Percentiles rank a stretch among this genome's conserved stretches.
phyloP scores from a whole-genome alignment of 768 basidiomycete genomes.

The Hebeloma cylindrosporum region DNA sequence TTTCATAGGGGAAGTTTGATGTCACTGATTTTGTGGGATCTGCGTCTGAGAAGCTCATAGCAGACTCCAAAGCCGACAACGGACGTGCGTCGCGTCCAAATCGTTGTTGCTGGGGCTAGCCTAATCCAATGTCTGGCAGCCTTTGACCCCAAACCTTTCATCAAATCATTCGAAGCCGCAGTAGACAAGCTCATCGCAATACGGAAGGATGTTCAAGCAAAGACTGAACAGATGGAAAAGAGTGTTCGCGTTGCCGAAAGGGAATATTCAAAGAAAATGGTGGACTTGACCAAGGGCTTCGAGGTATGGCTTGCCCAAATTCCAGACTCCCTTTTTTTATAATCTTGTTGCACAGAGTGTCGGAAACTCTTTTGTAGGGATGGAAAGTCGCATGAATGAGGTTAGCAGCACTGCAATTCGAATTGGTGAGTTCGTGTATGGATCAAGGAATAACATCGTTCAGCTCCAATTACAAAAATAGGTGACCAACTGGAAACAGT shows the following conservation, averaged over 20 bases:
- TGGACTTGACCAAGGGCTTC: constrained; percentile 90
- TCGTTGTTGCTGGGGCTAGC: not conserved
- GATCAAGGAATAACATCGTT: constrained; percentile 1
- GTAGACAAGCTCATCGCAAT: constrained; percentile 86
- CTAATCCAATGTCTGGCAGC: constrained; percentile 47
- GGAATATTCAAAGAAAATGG: constrained; percentile 92
- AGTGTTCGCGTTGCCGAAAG: constrained; percentile 84
- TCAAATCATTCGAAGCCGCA: constrained; percentile 86
- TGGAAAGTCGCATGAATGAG: constrained; percentile 90
- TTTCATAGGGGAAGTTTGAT: constrained; percentile 79
- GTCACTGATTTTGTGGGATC: constrained; percentile 86
- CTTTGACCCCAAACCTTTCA: constrained; percentile 94
- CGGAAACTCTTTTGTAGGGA: constrained; percentile 80
- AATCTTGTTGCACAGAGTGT: no score
- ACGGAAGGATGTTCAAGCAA: constrained; percentile 85
- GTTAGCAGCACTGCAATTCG: constrained; percentile 93
- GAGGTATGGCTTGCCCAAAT: constrained; percentile 80
- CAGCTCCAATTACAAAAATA: constrained; percentile 28
- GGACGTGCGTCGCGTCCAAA: constrained; percentile 58
- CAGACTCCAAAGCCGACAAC: constrained; percentile 77
- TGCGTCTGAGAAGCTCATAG: constrained; percentile 85
- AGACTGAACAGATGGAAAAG: constrained; percentile 92
- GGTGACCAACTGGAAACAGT: constrained; percentile 96
- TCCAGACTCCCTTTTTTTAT: no score
- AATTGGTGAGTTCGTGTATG: constrained; percentile 68